Conservation (phyloP, 108 stramenopile genomes). For the Conticribra weissflogii region DNA sequence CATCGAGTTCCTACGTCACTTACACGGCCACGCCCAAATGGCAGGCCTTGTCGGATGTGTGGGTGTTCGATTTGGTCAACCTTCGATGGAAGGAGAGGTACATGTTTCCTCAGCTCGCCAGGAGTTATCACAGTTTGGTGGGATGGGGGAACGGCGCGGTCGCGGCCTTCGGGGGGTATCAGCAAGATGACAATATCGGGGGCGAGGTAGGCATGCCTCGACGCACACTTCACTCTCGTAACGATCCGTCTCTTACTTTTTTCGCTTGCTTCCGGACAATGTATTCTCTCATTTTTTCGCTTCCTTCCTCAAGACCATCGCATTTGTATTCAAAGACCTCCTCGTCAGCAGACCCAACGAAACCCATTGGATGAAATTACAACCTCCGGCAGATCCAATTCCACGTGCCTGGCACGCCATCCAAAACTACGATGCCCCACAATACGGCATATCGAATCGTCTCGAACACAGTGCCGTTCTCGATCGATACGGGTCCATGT, state of each 20-base stretch:
- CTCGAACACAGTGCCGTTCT: constrained; percentile 46
- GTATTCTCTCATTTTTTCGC: not conserved
- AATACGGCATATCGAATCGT: constrained; percentile 30
- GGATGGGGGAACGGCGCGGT: constrained; percentile 36
- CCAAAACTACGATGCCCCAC: constrained; percentile 9
- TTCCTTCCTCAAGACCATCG: constrained; percentile 24
- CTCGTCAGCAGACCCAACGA: constrained; percentile 35
- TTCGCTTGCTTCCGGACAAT: not conserved
- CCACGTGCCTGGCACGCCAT: constrained; percentile 16
- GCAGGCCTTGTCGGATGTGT: constrained; percentile 37
- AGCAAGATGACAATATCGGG: constrained; percentile 34
- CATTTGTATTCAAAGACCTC: constrained; percentile 48
- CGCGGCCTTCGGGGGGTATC: constrained; percentile 51
- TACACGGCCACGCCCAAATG: constrained; percentile 37
- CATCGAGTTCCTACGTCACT: constrained; percentile 29
- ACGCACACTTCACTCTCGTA: no score
- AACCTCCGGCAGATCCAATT: constrained; percentile 10
- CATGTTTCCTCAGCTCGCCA: constrained; percentile 29
- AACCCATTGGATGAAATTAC: constrained; percentile 31
- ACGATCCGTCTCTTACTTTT: no score
- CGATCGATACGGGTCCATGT: constrained; percentile 45
- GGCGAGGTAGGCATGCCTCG: constrained; percentile 20
- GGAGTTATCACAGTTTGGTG: constrained; percentile 49
- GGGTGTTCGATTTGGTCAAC: constrained; percentile 45
- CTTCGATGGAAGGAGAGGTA: constrained; percentile 43